A percentile compares a stretch with the other conserved stretches of the same genome.
Evolutionary conservation across 2,329 filamentous ascomycete genomes (phyloP).

Genomic region (Mariannaea elegans): DNA sequence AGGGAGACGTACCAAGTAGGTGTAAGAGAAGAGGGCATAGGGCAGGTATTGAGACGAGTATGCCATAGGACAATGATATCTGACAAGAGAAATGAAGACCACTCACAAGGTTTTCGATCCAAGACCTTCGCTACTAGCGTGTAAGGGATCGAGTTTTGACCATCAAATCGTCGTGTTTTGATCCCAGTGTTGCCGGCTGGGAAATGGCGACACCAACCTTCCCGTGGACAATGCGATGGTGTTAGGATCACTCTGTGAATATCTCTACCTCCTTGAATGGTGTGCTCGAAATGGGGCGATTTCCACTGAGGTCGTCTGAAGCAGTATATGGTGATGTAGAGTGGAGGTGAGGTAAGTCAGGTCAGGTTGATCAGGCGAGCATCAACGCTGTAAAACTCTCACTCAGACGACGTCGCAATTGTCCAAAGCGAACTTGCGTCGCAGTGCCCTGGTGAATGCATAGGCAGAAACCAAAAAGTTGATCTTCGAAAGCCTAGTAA

Average conservation of each 20-base stretch:
- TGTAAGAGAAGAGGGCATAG: conserved; percentile 6
- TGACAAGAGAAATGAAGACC: neutral
- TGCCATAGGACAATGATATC: conserved; percentile 1
- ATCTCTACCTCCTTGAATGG: no score
- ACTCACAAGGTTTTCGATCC: conserved; percentile 11
- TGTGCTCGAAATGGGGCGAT: neutral
- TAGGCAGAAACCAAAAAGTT: conserved; percentile 4
- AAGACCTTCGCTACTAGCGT: no score
- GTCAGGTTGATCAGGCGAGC: conserved; percentile 9
- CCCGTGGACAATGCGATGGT: no score
- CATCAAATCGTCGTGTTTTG: no score
- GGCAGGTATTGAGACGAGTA: neutral
- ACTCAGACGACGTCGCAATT: conserved; percentile 4
- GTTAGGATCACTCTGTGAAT: neutral
- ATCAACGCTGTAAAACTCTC: neutral
- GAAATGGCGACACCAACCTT: no score
- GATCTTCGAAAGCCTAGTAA: neutral
- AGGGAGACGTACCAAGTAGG: conserved; percentile 4
- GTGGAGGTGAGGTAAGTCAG: conserved; percentile 11
- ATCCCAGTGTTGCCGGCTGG: no score
- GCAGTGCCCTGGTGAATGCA: conserved; percentile 8
- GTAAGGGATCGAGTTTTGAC: no score
- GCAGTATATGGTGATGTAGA: conserved; percentile 3
- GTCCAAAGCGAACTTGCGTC: conserved; percentile 12
- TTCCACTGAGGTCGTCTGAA: neutral